phyloP scores from a whole-genome alignment of 331 rosid species.

The Saraca asoca region DNA sequence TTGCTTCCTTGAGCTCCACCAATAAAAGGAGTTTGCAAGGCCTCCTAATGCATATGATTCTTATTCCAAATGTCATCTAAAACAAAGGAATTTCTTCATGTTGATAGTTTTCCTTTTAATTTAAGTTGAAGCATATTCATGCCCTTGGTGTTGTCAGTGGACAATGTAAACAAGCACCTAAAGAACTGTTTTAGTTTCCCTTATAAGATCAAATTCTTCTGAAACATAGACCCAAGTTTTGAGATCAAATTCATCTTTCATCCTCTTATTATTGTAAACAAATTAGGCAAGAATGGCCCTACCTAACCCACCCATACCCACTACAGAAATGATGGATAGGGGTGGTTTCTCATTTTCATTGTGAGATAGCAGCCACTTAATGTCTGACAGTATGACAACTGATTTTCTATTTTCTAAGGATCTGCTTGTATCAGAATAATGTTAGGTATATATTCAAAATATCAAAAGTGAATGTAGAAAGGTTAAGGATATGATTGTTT shows the following conservation, averaged over 20 bases:
- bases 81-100: background rate
- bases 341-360: background rate
- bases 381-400: too few species aligned
- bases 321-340: background rate
- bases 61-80: slow-evolving; percentile 13
- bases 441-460: too few species aligned
- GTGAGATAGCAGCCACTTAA: background rate
- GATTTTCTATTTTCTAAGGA: too few species aligned
- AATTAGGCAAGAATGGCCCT: slow-evolving; percentile 38
- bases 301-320: background rate
- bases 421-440: too few species aligned
- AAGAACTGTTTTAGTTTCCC: background rate
- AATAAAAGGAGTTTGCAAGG: background rate
- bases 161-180: too few species aligned
- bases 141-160: background rate
- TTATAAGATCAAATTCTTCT: slow-evolving; percentile 16
- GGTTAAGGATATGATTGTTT: too few species aligned
- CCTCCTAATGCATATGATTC: background rate
- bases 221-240: slow-evolving; percentile 8
- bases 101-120: background rate
- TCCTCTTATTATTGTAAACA: slow-evolving; percentile 25
- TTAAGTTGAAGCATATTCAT: slow-evolving; percentile 13
- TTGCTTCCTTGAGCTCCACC: background rate
- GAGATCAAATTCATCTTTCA: slow-evolving; percentile 9
- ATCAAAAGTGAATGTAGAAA: too few species aligned